Conservation (phyloP, 495 filamentous ascomycete genomes). For the Penicillium ochrochloron region DNA sequence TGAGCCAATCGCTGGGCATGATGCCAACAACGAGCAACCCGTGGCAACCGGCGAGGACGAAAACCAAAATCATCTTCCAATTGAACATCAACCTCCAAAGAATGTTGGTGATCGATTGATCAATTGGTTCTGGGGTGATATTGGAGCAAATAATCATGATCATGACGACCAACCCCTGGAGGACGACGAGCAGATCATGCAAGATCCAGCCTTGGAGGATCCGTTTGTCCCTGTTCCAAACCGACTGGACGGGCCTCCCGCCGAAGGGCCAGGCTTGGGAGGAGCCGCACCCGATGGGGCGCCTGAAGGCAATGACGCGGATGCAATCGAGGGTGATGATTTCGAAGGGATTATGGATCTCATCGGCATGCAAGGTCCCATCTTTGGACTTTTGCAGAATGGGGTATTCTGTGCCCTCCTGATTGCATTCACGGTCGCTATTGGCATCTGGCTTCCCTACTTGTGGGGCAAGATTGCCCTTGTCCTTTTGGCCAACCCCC, state of each 20-base stretch:
- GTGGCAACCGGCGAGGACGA: constrained; percentile 2
- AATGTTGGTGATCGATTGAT: constrained; percentile 29
- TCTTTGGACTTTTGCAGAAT: constrained; percentile 89
- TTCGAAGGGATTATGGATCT: constrained; percentile 97
- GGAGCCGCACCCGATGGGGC: constrained; percentile 35
- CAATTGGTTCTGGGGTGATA: constrained; percentile 71
- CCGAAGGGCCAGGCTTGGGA: constrained; percentile 35
- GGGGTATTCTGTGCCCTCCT: constrained; percentile 91
- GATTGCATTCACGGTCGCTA: constrained; percentile 80
- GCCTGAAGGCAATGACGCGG: constrained; percentile 57
- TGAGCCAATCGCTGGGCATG: constrained; percentile 6
- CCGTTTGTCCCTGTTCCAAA: constrained; percentile 63
- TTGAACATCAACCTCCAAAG: constrained; percentile 21
- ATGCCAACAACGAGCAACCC: constrained; percentile 4
- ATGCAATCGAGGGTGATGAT: constrained; percentile 82
- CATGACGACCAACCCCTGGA: constrained; percentile 36
- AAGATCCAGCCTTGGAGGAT: constrained; percentile 62
- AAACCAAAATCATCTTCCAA: background rate
- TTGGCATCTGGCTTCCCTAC: constrained; percentile 90
- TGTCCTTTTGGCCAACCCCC: constrained; percentile 77
- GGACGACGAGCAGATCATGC: constrained; percentile 63
- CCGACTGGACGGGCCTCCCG: constrained; percentile 19
- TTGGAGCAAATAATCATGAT: constrained; percentile 39
- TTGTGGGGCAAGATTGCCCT: constrained; percentile 84
- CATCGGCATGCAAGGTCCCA: constrained; percentile 92